Evolutionary conservation across 176 grass and related monocot species (phyloP).

Genomic region (Otatea glauca): DNA sequence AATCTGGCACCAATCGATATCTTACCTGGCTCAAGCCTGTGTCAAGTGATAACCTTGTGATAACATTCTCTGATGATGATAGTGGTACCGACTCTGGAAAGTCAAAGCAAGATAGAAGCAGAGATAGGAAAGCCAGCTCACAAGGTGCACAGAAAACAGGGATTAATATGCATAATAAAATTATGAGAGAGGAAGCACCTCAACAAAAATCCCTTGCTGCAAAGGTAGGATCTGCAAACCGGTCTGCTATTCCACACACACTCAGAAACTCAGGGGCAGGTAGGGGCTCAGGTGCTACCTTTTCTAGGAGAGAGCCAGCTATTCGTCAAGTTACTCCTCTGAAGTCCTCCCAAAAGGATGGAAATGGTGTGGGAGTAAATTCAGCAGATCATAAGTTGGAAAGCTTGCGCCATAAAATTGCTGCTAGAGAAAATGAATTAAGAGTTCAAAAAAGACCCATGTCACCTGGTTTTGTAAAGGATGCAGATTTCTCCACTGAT

Average conservation of each 20-base stretch:
- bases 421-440: conserved; percentile 80
- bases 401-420: conserved; percentile 87
- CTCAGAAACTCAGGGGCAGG: conserved; percentile 48
- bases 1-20: conserved; percentile 64
- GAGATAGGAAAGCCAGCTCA: conserved; percentile 43
- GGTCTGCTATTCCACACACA: conserved; percentile 36
- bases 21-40: conserved; percentile 81
- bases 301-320: conserved; percentile 49
- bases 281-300: conserved; percentile 46
- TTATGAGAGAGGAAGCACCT: conserved; percentile 37
- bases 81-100: conserved; percentile 67
- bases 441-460: conserved; percentile 71
- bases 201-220: conserved; percentile 35
- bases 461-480: conserved; percentile 31
- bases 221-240: conserved; percentile 52
- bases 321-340: conserved; percentile 49
- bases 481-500: conserved; percentile 36
- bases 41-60: conserved; percentile 78
- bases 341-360: conserved; percentile 51
- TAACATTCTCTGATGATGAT: conserved; percentile 96
- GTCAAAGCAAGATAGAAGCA: conserved; percentile 40
- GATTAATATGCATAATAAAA: conserved; percentile 37
- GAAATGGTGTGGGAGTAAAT: conserved; percentile 42
- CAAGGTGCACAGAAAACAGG: conserved; percentile 50
- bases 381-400: conserved; percentile 64